These are phyloP conservation scores for Cyberlindnera maclurae DNA, from an alignment of 805 yeast genomes.

Conservation along the genomic window DNA sequence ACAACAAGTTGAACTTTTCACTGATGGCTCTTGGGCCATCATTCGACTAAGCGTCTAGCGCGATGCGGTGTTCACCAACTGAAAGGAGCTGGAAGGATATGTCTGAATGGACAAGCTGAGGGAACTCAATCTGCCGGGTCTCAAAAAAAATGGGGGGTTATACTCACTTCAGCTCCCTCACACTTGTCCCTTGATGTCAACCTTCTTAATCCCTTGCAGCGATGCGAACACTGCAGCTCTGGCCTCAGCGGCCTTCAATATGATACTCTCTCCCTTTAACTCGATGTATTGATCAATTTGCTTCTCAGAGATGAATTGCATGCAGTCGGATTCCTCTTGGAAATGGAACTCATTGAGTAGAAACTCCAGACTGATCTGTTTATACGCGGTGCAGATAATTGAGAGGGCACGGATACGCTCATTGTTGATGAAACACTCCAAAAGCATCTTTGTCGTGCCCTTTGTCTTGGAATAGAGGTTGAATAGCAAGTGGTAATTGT, in stretches of 20 bases:
- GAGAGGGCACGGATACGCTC: slow-evolving; percentile 52
- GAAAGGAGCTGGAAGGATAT: too few relatives aligned
- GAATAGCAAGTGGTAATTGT: slow-evolving; percentile 52
- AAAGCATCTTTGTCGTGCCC: slow-evolving; percentile 36
- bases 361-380: slow-evolving; percentile 35
- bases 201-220: slow-evolving; percentile 39
- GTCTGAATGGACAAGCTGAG: too few relatives aligned
- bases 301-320: slow-evolving; percentile 35
- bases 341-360: slow-evolving; percentile 35
- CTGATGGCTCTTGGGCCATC: slow-evolving; percentile 69
- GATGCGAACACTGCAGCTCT: slow-evolving; percentile 29
- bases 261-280: slow-evolving; percentile 26
- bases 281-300: slow-evolving; percentile 30
- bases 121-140: too few relatives aligned
- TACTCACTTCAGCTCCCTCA: slow-evolving; percentile 16
- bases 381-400: slow-evolving; percentile 50
- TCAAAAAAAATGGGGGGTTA: too few relatives aligned
- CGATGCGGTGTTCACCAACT: neutral
- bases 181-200: slow-evolving; percentile 89
- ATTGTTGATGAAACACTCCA: slow-evolving; percentile 48
- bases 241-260: slow-evolving; percentile 30
- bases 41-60: slow-evolving; percentile 24
- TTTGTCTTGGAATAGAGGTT: slow-evolving; percentile 32
- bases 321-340: slow-evolving; percentile 29
- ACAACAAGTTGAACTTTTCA: slow-evolving; percentile 58